Evolutionary conservation across 139 green algal species (phyloP).

Genomic region (Marvania coccoides): DNA sequence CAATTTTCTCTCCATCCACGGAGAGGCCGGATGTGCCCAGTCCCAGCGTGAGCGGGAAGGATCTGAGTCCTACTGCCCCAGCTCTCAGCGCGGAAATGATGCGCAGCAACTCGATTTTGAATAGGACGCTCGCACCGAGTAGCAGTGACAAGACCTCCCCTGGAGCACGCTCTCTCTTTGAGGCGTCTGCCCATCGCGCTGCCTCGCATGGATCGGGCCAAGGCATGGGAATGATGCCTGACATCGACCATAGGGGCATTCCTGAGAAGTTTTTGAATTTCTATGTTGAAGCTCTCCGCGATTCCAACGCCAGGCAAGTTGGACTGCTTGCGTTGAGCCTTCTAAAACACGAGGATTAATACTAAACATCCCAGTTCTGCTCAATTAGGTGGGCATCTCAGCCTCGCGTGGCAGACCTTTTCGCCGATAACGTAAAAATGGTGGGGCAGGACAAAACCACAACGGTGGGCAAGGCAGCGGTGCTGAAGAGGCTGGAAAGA

Average conservation of each 20-base stretch:
- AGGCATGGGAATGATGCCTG: not conserved
- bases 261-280: constrained; percentile 11
- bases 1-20: too few species aligned
- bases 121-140: not conserved
- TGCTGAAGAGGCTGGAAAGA: constrained; percentile 26
- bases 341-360: not conserved
- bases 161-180: constrained; percentile 1
- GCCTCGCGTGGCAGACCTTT: constrained; percentile 11
- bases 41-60: too few species aligned
- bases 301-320: not conserved
- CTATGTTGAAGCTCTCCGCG: constrained; percentile 11
- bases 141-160: not conserved
- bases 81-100: not conserved
- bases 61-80: not conserved
- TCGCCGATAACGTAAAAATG: constrained; percentile 19
- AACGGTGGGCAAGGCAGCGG: constrained; percentile 13
- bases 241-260: not conserved
- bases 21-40: too few species aligned
- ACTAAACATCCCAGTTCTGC: not conserved
- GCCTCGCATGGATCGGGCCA: not conserved
- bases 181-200: not conserved
- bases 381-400: constrained; percentile 11
- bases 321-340: not conserved
- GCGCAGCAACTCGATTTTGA: constrained; percentile 2
- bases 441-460: constrained; percentile 26